Conservation (phyloP, 2,329 filamentous ascomycete genomes). For the Fusarium albosuccineum region DNA sequence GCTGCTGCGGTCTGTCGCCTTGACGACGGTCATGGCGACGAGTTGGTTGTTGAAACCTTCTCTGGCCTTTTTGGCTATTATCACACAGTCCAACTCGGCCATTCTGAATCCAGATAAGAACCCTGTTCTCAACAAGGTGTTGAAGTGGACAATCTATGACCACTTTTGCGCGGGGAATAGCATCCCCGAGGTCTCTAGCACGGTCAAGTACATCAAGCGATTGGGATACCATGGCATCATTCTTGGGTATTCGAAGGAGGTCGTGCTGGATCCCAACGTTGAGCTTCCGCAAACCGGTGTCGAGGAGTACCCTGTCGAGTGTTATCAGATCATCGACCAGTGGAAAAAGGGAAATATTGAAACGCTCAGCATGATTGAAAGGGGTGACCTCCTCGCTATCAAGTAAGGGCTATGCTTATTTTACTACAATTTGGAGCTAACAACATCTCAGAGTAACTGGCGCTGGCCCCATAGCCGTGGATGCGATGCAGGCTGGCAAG, state of each 20-base stretch:
- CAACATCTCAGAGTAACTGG: slow-evolving; percentile 53
- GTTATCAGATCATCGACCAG: slow-evolving; percentile 49
- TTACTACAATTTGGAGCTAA: neutral
- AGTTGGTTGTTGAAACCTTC: slow-evolving; percentile 43
- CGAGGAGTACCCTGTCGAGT: slow-evolving; percentile 24
- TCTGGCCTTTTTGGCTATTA: slow-evolving; percentile 39
- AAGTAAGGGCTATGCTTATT: slow-evolving; percentile 57
- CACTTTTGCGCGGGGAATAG: slow-evolving; percentile 69
- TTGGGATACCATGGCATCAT: slow-evolving; percentile 67
- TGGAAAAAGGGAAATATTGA: slow-evolving; percentile 67
- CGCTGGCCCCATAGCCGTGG: slow-evolving; percentile 55
- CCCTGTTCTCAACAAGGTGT: slow-evolving; percentile 54
- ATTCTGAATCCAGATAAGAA: slow-evolving; percentile 61
- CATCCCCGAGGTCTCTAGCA: slow-evolving; percentile 59
- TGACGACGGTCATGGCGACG: slow-evolving; percentile 48
- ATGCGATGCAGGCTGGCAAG: slow-evolving; percentile 52
- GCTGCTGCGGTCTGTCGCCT: slow-evolving; percentile 41
- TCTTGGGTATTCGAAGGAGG: slow-evolving; percentile 66
- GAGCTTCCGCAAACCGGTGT: slow-evolving; percentile 5
- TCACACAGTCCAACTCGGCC: slow-evolving; percentile 45
- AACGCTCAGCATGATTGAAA: slow-evolving; percentile 63
- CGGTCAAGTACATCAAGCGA: slow-evolving; percentile 58
- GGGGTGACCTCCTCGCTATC: slow-evolving; percentile 69
- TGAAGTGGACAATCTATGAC: slow-evolving; percentile 64
- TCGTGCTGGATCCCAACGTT: slow-evolving; percentile 51